phyloP scores from a whole-genome alignment of 129 eudicot species.

The Helichrysum umbraculigerum region DNA sequence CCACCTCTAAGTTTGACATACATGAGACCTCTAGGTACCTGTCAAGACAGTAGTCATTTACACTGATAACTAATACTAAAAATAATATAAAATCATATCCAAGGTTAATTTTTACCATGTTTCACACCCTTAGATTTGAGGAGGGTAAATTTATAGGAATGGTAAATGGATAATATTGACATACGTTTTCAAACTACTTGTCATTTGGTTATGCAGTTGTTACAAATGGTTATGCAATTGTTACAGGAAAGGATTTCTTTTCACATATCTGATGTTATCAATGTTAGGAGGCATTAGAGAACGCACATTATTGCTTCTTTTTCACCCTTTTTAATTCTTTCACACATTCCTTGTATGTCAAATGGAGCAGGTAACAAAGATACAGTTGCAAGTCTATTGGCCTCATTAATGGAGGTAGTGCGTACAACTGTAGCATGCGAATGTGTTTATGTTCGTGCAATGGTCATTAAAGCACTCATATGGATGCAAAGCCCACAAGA shows the following conservation, averaged over 20 bases:
- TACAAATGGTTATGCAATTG: not conserved
- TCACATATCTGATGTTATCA: not conserved
- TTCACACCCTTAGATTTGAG: not conserved
- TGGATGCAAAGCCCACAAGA: constrained; percentile 99
- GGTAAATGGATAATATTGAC: constrained; percentile 1
- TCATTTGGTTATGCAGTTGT: not conserved
- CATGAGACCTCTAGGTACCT: constrained; percentile 9
- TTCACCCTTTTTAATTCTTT: constrained; percentile 34
- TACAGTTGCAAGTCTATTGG: constrained; percentile 75
- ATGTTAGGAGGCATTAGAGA: not conserved
- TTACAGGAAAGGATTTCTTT: not conserved
- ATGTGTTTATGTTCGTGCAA: constrained; percentile 97
- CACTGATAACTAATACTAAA: not conserved
- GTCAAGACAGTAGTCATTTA: constrained; percentile 8
- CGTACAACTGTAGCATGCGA: constrained; percentile 98
- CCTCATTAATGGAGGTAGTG: constrained; percentile 97
- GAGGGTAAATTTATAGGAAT: not conserved
- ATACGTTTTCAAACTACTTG: too few relatives aligned
- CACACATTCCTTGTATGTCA: constrained; percentile 47
- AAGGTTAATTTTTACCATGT: not conserved
- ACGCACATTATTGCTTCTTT: constrained; percentile 8
- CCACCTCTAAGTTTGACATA: not conserved
- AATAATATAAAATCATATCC: constrained; percentile 6
- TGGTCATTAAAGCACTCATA: constrained; percentile 95
- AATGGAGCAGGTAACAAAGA: constrained; percentile 69